These are phyloP conservation scores for Xylariaceae sp. DNA, from an alignment of 2,329 filamentous ascomycete genomes.

Conservation along the genomic window DNA sequence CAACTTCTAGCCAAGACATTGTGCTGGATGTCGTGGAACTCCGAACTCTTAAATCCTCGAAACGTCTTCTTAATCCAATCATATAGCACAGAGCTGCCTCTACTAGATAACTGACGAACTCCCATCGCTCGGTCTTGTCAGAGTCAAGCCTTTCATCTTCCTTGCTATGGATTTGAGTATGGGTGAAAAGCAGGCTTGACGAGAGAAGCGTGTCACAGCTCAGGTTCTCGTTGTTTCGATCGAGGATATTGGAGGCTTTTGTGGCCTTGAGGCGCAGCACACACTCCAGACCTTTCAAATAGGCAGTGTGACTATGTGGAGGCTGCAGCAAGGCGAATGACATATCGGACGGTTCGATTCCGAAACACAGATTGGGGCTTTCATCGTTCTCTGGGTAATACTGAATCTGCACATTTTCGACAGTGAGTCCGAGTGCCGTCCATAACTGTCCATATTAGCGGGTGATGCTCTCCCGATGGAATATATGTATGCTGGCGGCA, in stretches of 20 bases:
- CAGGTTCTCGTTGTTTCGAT: neutral
- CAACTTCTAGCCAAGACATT: slow-evolving; percentile 16
- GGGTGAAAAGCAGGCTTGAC: neutral
- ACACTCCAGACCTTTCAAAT: slow-evolving; percentile 28
- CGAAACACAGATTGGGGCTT: slow-evolving; percentile 28
- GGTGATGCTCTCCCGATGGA: slow-evolving; percentile 6
- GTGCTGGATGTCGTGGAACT: neutral
- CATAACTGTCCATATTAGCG: slow-evolving; percentile 23
- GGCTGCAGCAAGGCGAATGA: slow-evolving; percentile 28
- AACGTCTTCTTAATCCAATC: slow-evolving; percentile 9
- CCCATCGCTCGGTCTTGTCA: slow-evolving; percentile 3
- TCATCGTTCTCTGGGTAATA: slow-evolving; percentile 18
- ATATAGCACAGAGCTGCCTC: slow-evolving; percentile 10
- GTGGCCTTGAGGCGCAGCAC: slow-evolving; percentile 16
- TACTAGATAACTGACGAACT: slow-evolving; percentile 5
- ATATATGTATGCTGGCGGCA: neutral
- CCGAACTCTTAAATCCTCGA: slow-evolving; percentile 1
- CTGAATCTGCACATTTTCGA: slow-evolving; percentile 20
- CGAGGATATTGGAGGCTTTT: neutral
- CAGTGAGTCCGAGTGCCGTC: slow-evolving; percentile 24
- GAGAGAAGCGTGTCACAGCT: neutral
- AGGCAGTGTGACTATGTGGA: slow-evolving; percentile 23
- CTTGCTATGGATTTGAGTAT: neutral
- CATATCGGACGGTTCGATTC: slow-evolving; percentile 29
- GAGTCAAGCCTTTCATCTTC: neutral